Base-by-base conservation (phyloP, 2,329 filamentous ascomycete species). In the Ambrosiella cleistominuta region DNA sequence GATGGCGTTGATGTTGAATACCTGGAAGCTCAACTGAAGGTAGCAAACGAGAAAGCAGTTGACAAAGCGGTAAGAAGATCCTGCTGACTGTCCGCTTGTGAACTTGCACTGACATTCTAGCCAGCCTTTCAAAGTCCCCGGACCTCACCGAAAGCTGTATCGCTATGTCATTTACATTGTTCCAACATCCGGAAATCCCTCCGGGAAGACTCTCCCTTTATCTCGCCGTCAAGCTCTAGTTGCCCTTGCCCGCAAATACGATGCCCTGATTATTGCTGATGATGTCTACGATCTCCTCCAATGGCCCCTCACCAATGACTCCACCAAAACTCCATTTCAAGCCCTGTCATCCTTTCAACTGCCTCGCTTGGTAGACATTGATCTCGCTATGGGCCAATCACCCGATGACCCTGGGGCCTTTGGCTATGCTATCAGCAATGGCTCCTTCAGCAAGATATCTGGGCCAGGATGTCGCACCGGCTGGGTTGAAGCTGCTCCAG, bases 231-330 rank as follows among this genome's bases (percentile, higher is more conserved):
- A 82, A 62, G 73, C 73, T 9, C 75, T 97, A 3, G 81, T 97
- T 27, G 72, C 74, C n/a, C 70, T 96, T 6, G 91, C 91, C 0
- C 78, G 91, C 59, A 74, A 82, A 60, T 81, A 85, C 67, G 83
- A 97, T 67, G 88, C 87, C 6, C 76, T 97, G n/a, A 70, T 96
- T 58, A 76, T 96, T 36, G 80, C 80, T 54, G 91, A 97, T 70
- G 93, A 98, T 68, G 89, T 97, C 8, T 98, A 98, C 67, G 91
- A 97, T 68, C 85, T 91, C 63, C 75, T 97, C 4, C 86, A 90
- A 67, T 96, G 89, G 88, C 77, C 80, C 1, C 64, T 72, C 0
- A 66, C 70, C 50, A 42, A 61, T 15, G 27, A 62, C 6, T 61
- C 56, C 6, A 57, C 36, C 35, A 50, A 56, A 1, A 15, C 42